Percentiles rank a stretch among this genome's conserved stretches.
phyloP scores from a whole-genome alignment of 23 red algal genomes.

The Pyropia yezoensis region DNA sequence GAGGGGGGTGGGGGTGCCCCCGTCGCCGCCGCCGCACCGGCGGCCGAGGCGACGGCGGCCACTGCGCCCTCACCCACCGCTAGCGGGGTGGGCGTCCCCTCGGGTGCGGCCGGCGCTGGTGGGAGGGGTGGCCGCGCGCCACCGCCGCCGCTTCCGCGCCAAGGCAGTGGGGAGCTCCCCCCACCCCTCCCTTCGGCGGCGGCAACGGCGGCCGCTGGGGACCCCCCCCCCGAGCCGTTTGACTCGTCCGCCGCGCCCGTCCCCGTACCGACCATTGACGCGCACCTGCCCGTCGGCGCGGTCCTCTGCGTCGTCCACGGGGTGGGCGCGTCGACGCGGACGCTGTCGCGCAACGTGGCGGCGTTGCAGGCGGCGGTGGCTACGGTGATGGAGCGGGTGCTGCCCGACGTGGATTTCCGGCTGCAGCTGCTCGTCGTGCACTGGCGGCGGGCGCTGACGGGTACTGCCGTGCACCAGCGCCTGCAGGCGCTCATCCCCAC shows the following conservation, averaged over 20 bases:
- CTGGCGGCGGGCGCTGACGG: conserved; percentile 58
- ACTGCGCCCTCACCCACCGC: too few species aligned
- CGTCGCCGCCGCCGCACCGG: background rate
- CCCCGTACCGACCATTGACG: conserved; percentile 7
- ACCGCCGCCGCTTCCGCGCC: background rate
- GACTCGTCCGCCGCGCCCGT: too few species aligned
- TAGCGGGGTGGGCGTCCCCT: too few species aligned
- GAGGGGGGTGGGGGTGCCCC: too few species aligned
- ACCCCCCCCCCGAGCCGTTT: too few species aligned
- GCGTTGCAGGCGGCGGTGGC: conserved; percentile 44
- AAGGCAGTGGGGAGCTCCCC: background rate
- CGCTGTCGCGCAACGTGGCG: conserved; percentile 18
- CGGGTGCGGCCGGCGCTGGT: background rate
- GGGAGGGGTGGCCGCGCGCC: background rate
- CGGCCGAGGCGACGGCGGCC: background rate
- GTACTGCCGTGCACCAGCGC: conserved; percentile 46
- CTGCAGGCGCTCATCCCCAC: conserved; percentile 57
- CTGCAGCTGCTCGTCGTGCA: conserved; percentile 58
- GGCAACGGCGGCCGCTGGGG: too few species aligned
- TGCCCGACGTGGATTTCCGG: conserved; percentile 72
- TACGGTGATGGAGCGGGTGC: conserved; percentile 56
- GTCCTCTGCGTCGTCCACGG: conserved; percentile 86
- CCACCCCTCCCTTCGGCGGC: too few species aligned
- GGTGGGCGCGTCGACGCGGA: conserved; percentile 40
- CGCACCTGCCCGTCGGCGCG: conserved; percentile 51